These are phyloP conservation scores for Penicillium roqueforti DNA, from an alignment of 495 filamentous ascomycete genomes.

Conservation along the genomic window DNA sequence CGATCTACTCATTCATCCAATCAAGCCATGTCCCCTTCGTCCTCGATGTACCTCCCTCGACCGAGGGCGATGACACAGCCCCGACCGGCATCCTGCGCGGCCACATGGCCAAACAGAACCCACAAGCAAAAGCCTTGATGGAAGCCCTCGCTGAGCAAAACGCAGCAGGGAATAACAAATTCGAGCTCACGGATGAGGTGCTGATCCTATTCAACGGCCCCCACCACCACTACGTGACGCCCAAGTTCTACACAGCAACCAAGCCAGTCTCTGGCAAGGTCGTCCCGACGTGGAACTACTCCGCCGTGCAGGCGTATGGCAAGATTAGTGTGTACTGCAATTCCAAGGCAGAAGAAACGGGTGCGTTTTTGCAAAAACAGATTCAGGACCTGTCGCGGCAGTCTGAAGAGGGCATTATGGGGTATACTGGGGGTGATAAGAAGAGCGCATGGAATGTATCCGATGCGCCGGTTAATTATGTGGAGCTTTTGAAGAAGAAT, in stretches of 20 bases:
- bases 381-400: slow-evolving; percentile 40
- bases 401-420: slow-evolving; percentile 46
- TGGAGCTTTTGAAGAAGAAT: slow-evolving; percentile 46
- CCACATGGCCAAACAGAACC: slow-evolving; percentile 53
- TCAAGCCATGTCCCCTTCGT: slow-evolving; percentile 54
- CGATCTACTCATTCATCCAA: slow-evolving; percentile 43
- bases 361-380: slow-evolving; percentile 35
- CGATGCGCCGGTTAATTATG: slow-evolving; percentile 46
- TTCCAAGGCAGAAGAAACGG: slow-evolving; percentile 29
- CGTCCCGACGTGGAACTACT: slow-evolving; percentile 57
- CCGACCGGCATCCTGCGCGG: slow-evolving; percentile 40
- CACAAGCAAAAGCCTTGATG: slow-evolving; percentile 50
- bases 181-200: slow-evolving; percentile 16
- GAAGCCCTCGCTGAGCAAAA: slow-evolving; percentile 23
- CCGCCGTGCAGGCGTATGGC: slow-evolving; percentile 51
- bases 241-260: slow-evolving; percentile 54
- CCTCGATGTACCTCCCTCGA: slow-evolving; percentile 37
- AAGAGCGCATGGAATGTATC: slow-evolving; percentile 42
- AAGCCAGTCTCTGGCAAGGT: slow-evolving; percentile 53
- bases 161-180: slow-evolving; percentile 20
- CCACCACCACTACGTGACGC: slow-evolving; percentile 51
- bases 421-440: slow-evolving; percentile 31
- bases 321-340: slow-evolving; percentile 43
- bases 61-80: slow-evolving; percentile 17
- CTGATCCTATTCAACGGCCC: slow-evolving; percentile 49